Evolutionary conservation across 2,329 filamentous ascomycete genomes (phyloP), one percentile per base, ranked within the genome.

Genomic region (Penicillium sclerotiorum): DNA sequence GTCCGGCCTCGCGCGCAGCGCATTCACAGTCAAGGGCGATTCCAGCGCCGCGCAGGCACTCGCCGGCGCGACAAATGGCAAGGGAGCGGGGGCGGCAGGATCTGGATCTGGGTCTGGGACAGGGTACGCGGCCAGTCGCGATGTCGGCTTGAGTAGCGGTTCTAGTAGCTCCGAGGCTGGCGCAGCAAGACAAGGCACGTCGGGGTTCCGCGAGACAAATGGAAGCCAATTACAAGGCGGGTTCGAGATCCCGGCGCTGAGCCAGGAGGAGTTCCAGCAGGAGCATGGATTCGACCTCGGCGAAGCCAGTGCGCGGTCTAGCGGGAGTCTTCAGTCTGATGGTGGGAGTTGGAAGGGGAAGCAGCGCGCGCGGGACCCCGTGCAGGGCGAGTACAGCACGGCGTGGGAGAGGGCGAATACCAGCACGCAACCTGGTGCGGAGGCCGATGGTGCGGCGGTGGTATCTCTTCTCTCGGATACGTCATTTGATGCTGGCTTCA

Each of bases 381-480:
- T 46, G 4, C 54, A 61, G 27, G 8, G 23, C 20, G 47, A 55
- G 25, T 53, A 63, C 49, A 53, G 58, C 42, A 51, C 57, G 6
- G 53, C 53, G 42, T 67, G 62, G 62, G 50, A 64, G 13, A 50
- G 47, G 41, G 52, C 52, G 17, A 35, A 45, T 41, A 37, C 33
- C 28, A 40, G 42, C 17, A 47, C 49, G 13, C 32, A 30, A 11
- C 20, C 20, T n/a, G n/a, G 28, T 46, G 17, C 22, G 46, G 33
- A 36, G 8, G 58, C 67, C 12, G 76, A 79, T 55, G 76, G 76
- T 21, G 56, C 64, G 28, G 75, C 66, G 4, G 74, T 78, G 5
- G 45, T 74, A 8, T 59, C 61, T n/a, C 61, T 79, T 21, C 67
- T 79, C 8, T 52, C 64, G 2, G 57, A 67, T 30, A 28, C 58